Base-by-base conservation (phyloP, 306 rosid genomes). In the Pachyrhizus erosus region DNA sequence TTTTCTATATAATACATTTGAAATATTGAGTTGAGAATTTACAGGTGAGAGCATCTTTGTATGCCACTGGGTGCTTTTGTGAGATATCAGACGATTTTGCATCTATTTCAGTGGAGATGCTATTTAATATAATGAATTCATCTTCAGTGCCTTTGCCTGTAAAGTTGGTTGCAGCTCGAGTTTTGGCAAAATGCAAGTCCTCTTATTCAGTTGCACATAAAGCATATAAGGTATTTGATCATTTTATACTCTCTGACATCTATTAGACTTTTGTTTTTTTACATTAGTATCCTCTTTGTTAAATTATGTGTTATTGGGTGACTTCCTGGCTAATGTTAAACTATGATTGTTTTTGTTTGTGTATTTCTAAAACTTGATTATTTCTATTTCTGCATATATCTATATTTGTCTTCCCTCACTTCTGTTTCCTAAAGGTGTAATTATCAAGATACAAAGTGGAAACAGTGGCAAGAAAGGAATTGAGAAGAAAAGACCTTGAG, bases 71-170 rank as follows among this genome's bases (percentile, higher is more conserved):
- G 27, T 92, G 99, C 86, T 88, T 96, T 62, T 81, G 92, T 78
- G 94, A 96, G 85, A 52, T 88, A 62, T 90, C 98, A 1, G 91
- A 92, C 82, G 99, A 93, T 86, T 96, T 96, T 85, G 90, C 96
- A 3, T 80, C 77, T 81, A 77, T 83, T 73, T 69, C 90, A 40
- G 55, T 92, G 76, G 94, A 85, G 91, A 92, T 93, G 90, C 84
- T 96, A 80, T 83, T 80, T 69, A 89, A 77, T 72, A 15, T 89
- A 89, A 82, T 89, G 91, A 87, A 75, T 70, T 76, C 91, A 65
- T 85, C 90, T 37, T 83, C 84, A 73, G 83, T 83, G 8, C 60
- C 84, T 9, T 60, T 80, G 54, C 68, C 87, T 42, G 48, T 91
- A 84, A 92, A 85, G 87, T 78, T 91, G 71, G 87, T 82, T 33